Conservation (phyloP, 192 early-diverging fungal genomes). For the Ambispora gerdemannii region DNA sequence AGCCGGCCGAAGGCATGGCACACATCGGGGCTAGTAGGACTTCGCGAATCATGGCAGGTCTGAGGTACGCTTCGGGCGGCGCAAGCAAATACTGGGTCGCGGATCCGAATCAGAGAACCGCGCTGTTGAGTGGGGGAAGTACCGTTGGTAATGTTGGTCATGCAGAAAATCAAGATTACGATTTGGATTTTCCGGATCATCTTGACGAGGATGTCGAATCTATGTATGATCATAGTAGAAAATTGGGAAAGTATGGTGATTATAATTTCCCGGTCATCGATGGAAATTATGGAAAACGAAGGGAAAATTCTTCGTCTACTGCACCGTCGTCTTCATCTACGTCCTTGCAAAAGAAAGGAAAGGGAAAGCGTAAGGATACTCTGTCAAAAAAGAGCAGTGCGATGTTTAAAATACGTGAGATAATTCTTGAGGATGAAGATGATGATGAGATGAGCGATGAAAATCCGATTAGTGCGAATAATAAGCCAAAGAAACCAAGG, state of each 20-base stretch:
- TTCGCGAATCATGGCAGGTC: conserved; percentile 56
- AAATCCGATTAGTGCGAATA: neutral
- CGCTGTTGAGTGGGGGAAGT: conserved; percentile 18
- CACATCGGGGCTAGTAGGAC: conserved; percentile 53
- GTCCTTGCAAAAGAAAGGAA: conserved; percentile 3
- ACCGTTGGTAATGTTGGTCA: no score
- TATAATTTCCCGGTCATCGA: conserved; percentile 35
- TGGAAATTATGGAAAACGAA: neutral
- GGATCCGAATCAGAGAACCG: conserved; percentile 30
- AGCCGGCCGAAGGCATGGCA: conserved; percentile 64
- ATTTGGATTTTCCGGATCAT: conserved; percentile 40
- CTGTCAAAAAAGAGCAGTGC: neutral
- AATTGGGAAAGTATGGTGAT: conserved; percentile 32
- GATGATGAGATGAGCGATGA: conserved; percentile 8
- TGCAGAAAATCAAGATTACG: conserved; percentile 8
- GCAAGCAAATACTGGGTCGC: conserved; percentile 54
- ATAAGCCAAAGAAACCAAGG: neutral
- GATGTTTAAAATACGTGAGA: neutral
- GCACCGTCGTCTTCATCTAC: neutral
- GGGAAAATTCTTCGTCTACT: neutral
- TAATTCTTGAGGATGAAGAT: neutral
- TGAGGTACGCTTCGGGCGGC: conserved; percentile 51
- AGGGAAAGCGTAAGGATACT: neutral
- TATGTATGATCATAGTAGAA: conserved; percentile 21
- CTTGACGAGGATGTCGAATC: conserved; percentile 39